Base-by-base conservation (phyloP, 2,329 filamentous ascomycete genomes). In the Fusarium compactum region DNA sequence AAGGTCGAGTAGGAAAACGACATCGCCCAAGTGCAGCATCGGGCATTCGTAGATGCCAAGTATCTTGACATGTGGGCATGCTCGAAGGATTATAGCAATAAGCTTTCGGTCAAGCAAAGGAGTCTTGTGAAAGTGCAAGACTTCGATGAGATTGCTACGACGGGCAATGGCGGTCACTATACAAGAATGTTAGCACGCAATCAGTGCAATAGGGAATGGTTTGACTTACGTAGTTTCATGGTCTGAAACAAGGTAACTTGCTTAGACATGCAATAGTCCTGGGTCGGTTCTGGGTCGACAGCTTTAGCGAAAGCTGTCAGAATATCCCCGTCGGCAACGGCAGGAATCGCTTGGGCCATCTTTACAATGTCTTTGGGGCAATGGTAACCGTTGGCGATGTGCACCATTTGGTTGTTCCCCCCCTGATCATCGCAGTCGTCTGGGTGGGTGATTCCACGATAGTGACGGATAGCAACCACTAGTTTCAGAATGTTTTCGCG, bases 21-120 rank as follows among this genome's bases (percentile, higher is more conserved):
- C 57, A 24, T 82, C 80, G 12, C 78, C 80, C n/a, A 80, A 73
- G 29, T 81, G 77, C 7, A 82, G 67, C 3, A 81, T 60, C 0
- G 79, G 79, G 27, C 80, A 82, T 51, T 79, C 74, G 56, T 82
- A 82, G 4, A 82, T 69, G 4, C 80, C 80, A 16, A 82, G 3
- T 73, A 77, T 78, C 6, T 67, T 73, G 11, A 81, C 65, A 2
- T 77, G 57, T 0, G 76, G 78, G 34, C 77, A 79, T 2, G 73
- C 72, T 9, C 78, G 75, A 1, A 81, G 61, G 16, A 82, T 76
- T n/a, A 81, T 65, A 4, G 80, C 78, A 0, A 82, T 56, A 2
- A 80, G 38, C 3, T 79, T 71, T 20, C 78, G 69, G 22, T 82
- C 80, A 8, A 82, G 59, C 3, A 79, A 64, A 0, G 78, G 76